phyloP scores from a whole-genome alignment of 1,284 basidiomycete genomes.

The Takashimella koratensis region DNA sequence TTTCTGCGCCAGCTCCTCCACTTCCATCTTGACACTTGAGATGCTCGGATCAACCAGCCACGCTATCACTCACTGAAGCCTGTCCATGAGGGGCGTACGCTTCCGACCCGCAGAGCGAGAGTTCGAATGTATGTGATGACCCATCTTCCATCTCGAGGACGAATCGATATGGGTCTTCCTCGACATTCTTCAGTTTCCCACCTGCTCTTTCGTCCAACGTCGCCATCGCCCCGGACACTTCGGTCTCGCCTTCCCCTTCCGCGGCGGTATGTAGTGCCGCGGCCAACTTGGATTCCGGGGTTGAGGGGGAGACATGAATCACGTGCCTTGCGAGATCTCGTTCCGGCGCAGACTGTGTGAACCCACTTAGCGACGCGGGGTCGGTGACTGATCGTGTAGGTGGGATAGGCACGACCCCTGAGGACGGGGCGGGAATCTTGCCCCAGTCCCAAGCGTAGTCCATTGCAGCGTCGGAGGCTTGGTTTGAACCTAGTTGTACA shows the following conservation, averaged over 20 bases:
- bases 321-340: too few species aligned
- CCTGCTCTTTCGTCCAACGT: slow-evolving; percentile 8
- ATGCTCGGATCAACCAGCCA: too few species aligned
- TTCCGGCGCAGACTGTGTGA: too few species aligned
- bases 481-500: not conserved
- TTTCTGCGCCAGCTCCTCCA: not conserved
- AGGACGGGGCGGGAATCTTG: slow-evolving; percentile 14
- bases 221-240: not conserved
- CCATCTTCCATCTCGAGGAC: slow-evolving; percentile 48
- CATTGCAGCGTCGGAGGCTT: slow-evolving; percentile 9
- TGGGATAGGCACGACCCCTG: not conserved
- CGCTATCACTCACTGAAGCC: slow-evolving; percentile 20
- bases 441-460: slow-evolving; percentile 49
- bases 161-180: slow-evolving; percentile 52
- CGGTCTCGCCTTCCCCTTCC: not conserved
- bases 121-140: slow-evolving; percentile 52
- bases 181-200: slow-evolving; percentile 47
- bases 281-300: not conserved
- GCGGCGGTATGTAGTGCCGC: not conserved
- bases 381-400: not conserved
- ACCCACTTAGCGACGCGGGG: not conserved
- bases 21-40: too few species aligned
- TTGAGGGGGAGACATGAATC: too few species aligned
- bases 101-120: slow-evolving; percentile 47
- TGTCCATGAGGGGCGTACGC: slow-evolving; percentile 29